These are phyloP conservation scores for Boletus rubroflammeus DNA, from an alignment of 768 basidiomycete species.

Conservation along the genomic window DNA sequence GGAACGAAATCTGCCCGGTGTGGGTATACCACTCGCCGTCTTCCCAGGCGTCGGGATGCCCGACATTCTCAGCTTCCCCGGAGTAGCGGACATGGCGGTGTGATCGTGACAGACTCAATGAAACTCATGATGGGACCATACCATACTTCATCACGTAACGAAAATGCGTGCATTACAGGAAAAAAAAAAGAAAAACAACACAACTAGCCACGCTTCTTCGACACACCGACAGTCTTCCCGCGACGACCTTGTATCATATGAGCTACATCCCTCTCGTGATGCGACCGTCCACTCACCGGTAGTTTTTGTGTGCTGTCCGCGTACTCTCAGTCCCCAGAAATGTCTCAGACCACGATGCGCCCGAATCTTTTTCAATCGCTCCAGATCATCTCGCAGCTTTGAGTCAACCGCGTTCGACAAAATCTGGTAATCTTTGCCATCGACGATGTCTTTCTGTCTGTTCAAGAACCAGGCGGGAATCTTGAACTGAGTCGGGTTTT, in stretches of 20 bases:
- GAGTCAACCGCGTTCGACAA: conserved; percentile 96
- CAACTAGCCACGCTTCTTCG: conserved; percentile 74
- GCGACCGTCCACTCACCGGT: conserved; percentile 58
- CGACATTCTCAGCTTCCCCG: conserved; percentile 40
- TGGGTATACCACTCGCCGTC: conserved; percentile 51
- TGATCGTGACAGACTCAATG: background rate
- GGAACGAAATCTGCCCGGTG: conserved; percentile 69
- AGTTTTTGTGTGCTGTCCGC: conserved; percentile 99
- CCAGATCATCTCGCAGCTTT: conserved; percentile 96
- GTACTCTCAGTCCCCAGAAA: conserved; percentile 91
- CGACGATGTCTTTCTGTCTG: conserved; percentile 96
- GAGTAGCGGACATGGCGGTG: conserved; percentile 40
- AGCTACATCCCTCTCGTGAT: background rate
- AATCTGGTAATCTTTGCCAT: conserved; percentile 95
- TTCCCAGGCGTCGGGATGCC: conserved; percentile 48
- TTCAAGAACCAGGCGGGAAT: conserved; percentile 99
- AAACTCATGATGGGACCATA: background rate
- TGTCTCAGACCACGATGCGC: conserved; percentile 92
- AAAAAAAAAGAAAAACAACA: background rate
- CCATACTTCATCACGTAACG: conserved; percentile 21
- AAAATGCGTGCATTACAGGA: conserved; percentile 6
- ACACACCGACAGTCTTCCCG: conserved; percentile 95
- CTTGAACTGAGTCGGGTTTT: conserved; percentile 99
- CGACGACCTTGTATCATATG: conserved; percentile 63
- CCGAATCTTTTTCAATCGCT: conserved; percentile 98